A percentile compares a stretch with the other conserved stretches of the same genome.
Evolutionary conservation across 495 filamentous ascomycete genomes (phyloP).

Genomic region (Tuber borchii): DNA sequence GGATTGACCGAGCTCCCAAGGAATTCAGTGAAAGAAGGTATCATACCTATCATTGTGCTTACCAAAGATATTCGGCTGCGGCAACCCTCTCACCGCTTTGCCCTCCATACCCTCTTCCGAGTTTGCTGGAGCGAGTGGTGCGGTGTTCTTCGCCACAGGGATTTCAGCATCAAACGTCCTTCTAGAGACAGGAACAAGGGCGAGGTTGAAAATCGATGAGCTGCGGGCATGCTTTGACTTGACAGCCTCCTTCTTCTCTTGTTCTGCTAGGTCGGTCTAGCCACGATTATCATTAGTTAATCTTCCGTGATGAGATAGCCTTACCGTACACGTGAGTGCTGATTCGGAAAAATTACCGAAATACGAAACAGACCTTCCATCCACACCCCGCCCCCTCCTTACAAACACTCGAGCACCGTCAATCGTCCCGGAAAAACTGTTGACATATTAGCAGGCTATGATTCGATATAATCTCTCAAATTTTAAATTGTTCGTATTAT

Average conservation of each 20-base stretch:
- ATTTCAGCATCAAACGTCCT: conserved; percentile 18
- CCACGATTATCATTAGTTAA: conserved; percentile 24
- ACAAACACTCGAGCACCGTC: neutral
- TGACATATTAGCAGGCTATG: neutral
- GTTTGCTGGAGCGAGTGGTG: conserved; percentile 38
- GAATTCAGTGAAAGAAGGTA: conserved; percentile 8
- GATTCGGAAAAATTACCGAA: conserved; percentile 2
- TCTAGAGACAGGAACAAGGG: conserved; percentile 12
- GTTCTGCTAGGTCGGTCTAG: neutral
- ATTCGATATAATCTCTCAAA: neutral
- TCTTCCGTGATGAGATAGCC: conserved; percentile 10
- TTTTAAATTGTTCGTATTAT: neutral
- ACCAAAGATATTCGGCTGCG: conserved; percentile 17
- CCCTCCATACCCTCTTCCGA: conserved; percentile 24
- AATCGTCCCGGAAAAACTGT: neutral
- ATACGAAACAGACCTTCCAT: neutral
- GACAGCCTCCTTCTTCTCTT: conserved; percentile 12
- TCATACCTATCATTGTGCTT: neutral
- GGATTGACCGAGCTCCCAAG: conserved; percentile 38
- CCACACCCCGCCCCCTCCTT: neutral
- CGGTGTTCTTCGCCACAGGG: conserved; percentile 32
- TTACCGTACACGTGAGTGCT: neutral
- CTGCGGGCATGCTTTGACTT: conserved; percentile 22
- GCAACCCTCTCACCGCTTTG: conserved; percentile 34
- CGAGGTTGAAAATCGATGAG: conserved; percentile 34